Percentiles rank a stretch among this genome's conserved stretches.
Evolutionary conservation across 2,329 filamentous ascomycete species (phyloP).

Genomic region (Fusarium succisae): DNA sequence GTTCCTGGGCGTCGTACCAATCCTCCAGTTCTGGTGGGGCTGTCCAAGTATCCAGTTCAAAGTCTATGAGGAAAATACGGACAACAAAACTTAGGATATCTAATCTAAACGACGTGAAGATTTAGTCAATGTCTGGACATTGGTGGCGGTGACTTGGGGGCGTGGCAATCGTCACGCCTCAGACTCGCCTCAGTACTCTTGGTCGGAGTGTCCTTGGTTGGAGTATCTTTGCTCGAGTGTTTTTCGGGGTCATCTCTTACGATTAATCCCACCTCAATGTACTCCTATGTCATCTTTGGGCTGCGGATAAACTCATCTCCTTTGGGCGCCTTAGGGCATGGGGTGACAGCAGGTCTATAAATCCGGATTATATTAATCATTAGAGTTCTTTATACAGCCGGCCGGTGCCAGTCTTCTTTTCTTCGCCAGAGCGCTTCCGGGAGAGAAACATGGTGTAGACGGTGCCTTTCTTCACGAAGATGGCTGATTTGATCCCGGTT

Average conservation of each 20-base stretch:
- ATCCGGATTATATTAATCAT: background rate
- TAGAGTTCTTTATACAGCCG: too few species aligned
- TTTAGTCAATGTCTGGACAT: too few species aligned
- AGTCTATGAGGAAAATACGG: background rate
- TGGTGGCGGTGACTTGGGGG: background rate
- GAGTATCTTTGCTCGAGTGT: background rate
- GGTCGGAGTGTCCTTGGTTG: background rate
- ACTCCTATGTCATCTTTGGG: background rate
- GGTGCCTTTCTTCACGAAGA: background rate
- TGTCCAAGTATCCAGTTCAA: background rate
- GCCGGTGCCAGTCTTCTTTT: background rate
- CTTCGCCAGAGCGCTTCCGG: background rate
- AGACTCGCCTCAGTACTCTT: background rate
- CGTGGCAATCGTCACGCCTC: background rate
- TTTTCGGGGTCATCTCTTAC: background rate
- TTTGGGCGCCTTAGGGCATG: background rate
- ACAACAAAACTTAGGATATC: too few species aligned
- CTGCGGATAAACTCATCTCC: background rate
- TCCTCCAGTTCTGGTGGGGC: background rate
- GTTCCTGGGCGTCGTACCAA: background rate
- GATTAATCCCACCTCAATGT: background rate
- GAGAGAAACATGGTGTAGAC: background rate
- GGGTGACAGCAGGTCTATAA: background rate
- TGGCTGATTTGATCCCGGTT: background rate
- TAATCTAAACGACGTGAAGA: too few species aligned